Percentiles rank a stretch among this genome's conserved stretches.
These are phyloP conservation scores for Acanthamoeba polyphaga DNA, from an alignment of 208 protist genomes.

Conservation along the genomic window DNA sequence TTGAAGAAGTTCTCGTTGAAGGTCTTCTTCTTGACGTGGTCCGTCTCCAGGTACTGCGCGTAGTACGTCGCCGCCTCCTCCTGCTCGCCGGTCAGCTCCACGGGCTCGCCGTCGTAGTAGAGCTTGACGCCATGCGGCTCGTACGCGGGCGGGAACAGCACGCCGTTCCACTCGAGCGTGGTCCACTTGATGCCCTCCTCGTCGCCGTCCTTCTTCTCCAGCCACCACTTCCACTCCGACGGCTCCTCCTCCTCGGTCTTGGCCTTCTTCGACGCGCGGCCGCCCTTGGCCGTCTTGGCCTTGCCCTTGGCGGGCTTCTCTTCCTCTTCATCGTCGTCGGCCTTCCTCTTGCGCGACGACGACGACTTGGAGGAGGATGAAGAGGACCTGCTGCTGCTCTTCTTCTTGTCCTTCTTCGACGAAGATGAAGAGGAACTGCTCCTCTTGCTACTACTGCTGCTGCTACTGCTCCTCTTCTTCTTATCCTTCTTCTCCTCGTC, in stretches of 20 bases:
- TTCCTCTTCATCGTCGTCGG: constrained; percentile 41
- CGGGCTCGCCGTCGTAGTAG: constrained; percentile 93
- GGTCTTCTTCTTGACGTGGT: constrained; percentile 95
- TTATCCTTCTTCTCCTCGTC: constrained; percentile 22
- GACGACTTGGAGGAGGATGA: neutral
- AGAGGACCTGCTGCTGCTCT: constrained; percentile 18
- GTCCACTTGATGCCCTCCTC: constrained; percentile 92
- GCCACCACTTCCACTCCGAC: constrained; percentile 74
- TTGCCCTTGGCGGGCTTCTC: constrained; percentile 34
- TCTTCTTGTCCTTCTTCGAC: constrained; percentile 5
- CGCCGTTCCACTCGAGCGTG: constrained; percentile 97
- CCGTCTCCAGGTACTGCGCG: constrained; percentile 94
- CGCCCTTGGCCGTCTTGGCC: constrained; percentile 10
- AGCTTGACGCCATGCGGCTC: constrained; percentile 97
- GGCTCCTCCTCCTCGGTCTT: constrained; percentile 63
- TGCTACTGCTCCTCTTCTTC: constrained; percentile 9
- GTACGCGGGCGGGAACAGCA: constrained; percentile 98
- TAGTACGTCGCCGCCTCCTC: constrained; percentile 99
- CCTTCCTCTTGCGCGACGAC: constrained; percentile 64
- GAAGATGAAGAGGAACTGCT: neutral
- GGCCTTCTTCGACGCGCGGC: constrained; percentile 53
- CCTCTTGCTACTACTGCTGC: neutral
- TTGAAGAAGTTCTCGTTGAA: constrained; percentile 99
- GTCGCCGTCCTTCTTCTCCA: constrained; percentile 70
- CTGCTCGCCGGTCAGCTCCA: constrained; percentile 95